Percentiles rank a stretch among this genome's conserved stretches.
phyloP scores from a whole-genome alignment of 2,329 filamentous ascomycete genomes.

The Trichoderma pleuroti region DNA sequence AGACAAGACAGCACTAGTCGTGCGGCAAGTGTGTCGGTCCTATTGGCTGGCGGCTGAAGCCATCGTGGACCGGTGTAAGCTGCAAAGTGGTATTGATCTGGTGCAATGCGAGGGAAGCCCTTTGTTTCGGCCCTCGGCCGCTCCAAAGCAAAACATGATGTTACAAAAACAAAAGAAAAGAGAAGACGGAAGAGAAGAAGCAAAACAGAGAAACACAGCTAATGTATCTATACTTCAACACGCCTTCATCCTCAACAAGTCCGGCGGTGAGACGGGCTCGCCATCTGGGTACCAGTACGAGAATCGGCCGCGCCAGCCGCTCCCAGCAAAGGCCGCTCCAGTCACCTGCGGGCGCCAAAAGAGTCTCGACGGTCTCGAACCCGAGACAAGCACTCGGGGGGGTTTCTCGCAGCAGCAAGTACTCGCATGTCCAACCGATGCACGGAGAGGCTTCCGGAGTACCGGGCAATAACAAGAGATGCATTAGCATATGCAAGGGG shows the following conservation, averaged over 20 bases:
- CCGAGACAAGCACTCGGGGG: not conserved
- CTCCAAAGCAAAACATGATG: not conserved
- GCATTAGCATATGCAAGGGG: not conserved
- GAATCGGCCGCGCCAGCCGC: not conserved
- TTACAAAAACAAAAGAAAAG: not conserved
- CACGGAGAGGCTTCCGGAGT: not conserved
- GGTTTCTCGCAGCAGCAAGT: not conserved
- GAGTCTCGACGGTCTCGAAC: not conserved
- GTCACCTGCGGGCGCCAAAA: conserved; percentile 4
- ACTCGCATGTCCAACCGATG: not conserved
- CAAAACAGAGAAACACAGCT: not conserved
- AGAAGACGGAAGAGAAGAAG: not conserved
- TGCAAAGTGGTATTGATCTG: not conserved
- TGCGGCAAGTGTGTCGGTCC: not conserved
- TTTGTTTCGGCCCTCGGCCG: not conserved
- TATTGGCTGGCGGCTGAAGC: not conserved
- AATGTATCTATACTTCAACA: not conserved
- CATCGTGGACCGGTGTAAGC: conserved; percentile 2
- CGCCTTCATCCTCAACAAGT: not conserved
- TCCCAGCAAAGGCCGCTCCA: not conserved
- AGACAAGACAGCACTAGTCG: not conserved
- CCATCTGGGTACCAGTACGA: not conserved
- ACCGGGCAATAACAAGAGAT: not conserved
- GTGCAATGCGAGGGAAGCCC: not conserved
- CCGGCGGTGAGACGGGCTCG: not conserved